Base-by-base conservation (phyloP, 2,329 filamentous ascomycete species). In the Penicillium hordei region DNA sequence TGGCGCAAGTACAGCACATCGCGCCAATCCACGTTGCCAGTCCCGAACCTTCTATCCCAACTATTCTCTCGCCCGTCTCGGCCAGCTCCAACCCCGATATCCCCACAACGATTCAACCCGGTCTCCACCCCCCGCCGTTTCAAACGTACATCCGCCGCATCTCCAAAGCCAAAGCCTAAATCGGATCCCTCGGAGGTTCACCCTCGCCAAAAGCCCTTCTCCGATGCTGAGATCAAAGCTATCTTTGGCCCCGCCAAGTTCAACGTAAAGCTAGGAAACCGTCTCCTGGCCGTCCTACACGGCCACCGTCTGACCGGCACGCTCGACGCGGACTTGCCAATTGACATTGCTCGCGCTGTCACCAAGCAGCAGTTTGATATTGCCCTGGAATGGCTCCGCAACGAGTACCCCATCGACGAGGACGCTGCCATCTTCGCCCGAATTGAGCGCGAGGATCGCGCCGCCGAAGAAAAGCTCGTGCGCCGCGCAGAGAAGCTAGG, bases 371-470 rank as follows among this genome's bases (percentile, higher is more conserved):
- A 72, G 34, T 66, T 78, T 10, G 68, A 74, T 38, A 65, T 62
- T 15, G 76, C 72, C 2, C 60, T 81, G 38, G 56, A 70, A 42
- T 81, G 76, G 72, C 68, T 81, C 6, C 76, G 79, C 17, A 57
- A 60, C 21, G 71, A 74, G 15, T 74, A 77, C 31, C 76, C 78
- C 0, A 55, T 81, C 13, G 78, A 81, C 25, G 79, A 81, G 61
- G 79, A 81, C 62, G 77, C 76, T 7, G 78, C 78, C 3, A 80
- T 81, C n/a, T 48, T 80, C 19, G 71, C 71, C 15, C 74, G 79
- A 2, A 75, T 81, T 31, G 73, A 76, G 60, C 64, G 71, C 29
- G 72, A 78, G 60, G 72, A 76, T 44, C 65, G 58, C 19, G 70
- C 76, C 52, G 69, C 73, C 38, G 72, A 78, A 57, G 65, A 72